A percentile compares a stretch with the other conserved stretches of the same genome.
Conservation (phyloP, 2,329 filamentous ascomycete species). For the Polytolypa hystricis region DNA sequence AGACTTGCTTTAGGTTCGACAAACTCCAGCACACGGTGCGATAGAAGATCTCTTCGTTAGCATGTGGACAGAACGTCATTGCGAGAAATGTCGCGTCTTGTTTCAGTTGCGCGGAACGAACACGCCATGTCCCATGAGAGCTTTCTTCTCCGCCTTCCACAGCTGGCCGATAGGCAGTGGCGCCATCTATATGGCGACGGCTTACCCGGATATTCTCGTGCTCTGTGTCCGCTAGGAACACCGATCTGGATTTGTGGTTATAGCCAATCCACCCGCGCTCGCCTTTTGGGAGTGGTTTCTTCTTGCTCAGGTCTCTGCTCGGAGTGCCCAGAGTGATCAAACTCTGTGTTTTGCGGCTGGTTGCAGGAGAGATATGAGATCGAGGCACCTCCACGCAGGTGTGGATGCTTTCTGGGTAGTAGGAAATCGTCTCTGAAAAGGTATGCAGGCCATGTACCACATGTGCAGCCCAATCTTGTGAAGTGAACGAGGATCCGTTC, state of each 20-base stretch:
- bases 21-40: constrained; percentile 5
- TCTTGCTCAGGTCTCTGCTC: background rate
- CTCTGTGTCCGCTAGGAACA: constrained; percentile 3
- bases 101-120: constrained; percentile 5
- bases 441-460: constrained; percentile 5
- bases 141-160: constrained; percentile 1
- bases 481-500: background rate
- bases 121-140: background rate
- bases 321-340: constrained; percentile 1
- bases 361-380: background rate
- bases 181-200: constrained; percentile 4
- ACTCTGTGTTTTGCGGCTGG: background rate
- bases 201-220: constrained; percentile 4
- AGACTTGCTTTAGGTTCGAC: constrained; percentile 1
- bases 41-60: constrained; percentile 2
- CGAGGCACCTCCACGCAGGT: background rate
- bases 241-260: constrained; percentile 5
- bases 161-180: constrained; percentile 4
- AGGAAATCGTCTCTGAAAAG: constrained; percentile 4
- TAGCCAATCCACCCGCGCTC: constrained; percentile 5
- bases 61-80: constrained; percentile 1
- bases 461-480: constrained; percentile 3
- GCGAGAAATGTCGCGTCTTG: constrained; percentile 5
- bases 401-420: constrained; percentile 3
- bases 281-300: constrained; percentile 4